Percentiles rank a stretch among this genome's conserved stretches.
Conservation (phyloP, 768 basidiomycete genomes). For the Tremella mesenterica region DNA sequence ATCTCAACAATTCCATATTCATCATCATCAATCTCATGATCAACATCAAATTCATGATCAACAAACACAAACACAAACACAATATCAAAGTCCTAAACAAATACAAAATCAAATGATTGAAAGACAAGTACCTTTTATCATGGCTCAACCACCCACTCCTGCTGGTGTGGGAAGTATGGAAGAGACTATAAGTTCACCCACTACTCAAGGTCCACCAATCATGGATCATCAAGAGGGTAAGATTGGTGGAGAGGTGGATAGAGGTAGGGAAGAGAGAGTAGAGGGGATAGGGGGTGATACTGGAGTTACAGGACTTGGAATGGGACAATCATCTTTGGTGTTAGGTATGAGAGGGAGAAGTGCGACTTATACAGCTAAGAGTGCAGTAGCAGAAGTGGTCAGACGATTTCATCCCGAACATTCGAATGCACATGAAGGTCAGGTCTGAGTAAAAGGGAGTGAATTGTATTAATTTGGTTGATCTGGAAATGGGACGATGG, state of each 20-base stretch:
- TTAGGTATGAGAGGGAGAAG: slow-evolving; percentile 27
- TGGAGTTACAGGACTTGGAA: neutral
- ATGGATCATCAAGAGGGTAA: neutral
- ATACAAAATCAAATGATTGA: neutral
- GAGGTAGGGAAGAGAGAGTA: neutral
- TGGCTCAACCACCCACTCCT: slow-evolving; percentile 24
- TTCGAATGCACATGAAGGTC: no score
- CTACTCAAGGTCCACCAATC: slow-evolving; percentile 6
- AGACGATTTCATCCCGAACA: no score
- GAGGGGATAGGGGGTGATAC: neutral
- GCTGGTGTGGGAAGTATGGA: neutral
- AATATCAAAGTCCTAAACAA: neutral
- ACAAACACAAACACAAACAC: no score
- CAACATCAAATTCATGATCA: no score
- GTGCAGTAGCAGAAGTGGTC: slow-evolving; percentile 45
- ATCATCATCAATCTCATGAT: no score
- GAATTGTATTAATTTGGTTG: neutral
- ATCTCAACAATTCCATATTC: no score
- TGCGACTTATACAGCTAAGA: slow-evolving; percentile 44
- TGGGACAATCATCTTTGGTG: neutral
- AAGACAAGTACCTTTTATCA: slow-evolving; percentile 14
- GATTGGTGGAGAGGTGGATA: no score
- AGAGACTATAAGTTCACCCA: neutral
- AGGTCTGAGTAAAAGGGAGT: no score
- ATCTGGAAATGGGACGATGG: neutral